Percentiles rank a stretch among this genome's conserved stretches.
phyloP scores from a whole-genome alignment of 345 rosid genomes.

The Citrus trifoliata region DNA sequence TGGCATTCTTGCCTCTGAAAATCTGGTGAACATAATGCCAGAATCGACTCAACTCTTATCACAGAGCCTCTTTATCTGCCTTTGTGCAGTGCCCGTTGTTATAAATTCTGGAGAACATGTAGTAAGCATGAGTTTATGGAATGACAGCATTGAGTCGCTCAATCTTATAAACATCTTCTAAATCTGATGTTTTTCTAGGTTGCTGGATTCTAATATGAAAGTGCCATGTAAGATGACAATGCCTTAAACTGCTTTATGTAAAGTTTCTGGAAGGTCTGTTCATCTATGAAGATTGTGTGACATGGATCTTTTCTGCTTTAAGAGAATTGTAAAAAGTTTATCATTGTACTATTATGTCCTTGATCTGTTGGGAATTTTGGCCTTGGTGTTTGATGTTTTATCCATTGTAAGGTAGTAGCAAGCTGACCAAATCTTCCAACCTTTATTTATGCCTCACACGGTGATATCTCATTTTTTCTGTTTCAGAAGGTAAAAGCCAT shows the following conservation, averaged over 20 bases:
- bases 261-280: not conserved
- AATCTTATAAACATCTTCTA: not conserved
- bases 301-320: not conserved
- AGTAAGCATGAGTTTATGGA: not conserved
- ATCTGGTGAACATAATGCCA: not conserved
- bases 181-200: not conserved
- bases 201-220: not conserved
- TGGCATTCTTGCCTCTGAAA: not conserved
- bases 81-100: not conserved
- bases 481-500: slow-evolving; percentile 71
- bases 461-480: not conserved
- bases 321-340: not conserved
- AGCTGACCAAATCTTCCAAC: not conserved
- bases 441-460: not conserved
- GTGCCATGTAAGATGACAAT: not conserved
- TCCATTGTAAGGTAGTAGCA: not conserved
- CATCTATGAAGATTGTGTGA: not conserved
- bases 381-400: not conserved
- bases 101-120: not conserved
- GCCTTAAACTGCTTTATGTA: not conserved
- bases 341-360: not conserved
- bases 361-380: not conserved
- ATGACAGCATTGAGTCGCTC: not conserved
- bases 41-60: not conserved
- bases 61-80: not conserved